Conservation (phyloP, 331 rosid genomes). For the Acacia pycnantha region DNA sequence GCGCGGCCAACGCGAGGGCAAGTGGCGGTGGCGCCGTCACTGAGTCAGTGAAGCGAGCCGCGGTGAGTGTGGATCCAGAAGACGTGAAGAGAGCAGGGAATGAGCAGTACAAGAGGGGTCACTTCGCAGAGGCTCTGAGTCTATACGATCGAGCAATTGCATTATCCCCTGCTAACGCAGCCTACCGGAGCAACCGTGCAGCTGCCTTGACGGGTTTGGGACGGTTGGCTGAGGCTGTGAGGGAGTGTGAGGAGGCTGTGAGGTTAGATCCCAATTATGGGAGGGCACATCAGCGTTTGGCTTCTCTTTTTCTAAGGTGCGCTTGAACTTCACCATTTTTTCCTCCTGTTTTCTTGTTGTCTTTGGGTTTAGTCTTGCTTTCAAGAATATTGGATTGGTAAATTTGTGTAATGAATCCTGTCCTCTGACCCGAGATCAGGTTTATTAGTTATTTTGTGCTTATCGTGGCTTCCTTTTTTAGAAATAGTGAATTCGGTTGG, state of each 20-base stretch:
- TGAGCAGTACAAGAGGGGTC: conserved; percentile 64
- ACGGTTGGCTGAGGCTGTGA: conserved; percentile 65
- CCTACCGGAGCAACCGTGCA: conserved; percentile 74
- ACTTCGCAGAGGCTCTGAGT: conserved; percentile 60
- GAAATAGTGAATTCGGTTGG: neutral
- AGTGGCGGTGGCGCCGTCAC: conserved; percentile 14
- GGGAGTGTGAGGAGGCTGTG: conserved; percentile 76
- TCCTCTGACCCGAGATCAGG: neutral
- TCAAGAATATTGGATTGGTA: neutral
- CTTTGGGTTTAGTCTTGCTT: neutral
- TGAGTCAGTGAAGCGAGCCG: conserved; percentile 32
- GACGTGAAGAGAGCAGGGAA: conserved; percentile 78
- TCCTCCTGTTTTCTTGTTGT: neutral
- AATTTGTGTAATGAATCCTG: neutral
- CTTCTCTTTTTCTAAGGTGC: conserved; percentile 61
- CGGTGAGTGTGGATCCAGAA: conserved; percentile 55
- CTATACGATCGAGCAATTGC: conserved; percentile 73
- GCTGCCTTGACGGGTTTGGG: conserved; percentile 78
- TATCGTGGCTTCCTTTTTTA: neutral
- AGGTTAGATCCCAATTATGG: conserved; percentile 74
- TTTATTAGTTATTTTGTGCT: neutral
- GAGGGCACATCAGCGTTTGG: conserved; percentile 82
- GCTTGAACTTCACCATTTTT: neutral
- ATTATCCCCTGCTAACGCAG: conserved; percentile 66
- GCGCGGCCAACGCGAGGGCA: conserved; percentile 5